phyloP scores from a whole-genome alignment of 441 rosid genomes.

The Adansonia madagascariensis region DNA sequence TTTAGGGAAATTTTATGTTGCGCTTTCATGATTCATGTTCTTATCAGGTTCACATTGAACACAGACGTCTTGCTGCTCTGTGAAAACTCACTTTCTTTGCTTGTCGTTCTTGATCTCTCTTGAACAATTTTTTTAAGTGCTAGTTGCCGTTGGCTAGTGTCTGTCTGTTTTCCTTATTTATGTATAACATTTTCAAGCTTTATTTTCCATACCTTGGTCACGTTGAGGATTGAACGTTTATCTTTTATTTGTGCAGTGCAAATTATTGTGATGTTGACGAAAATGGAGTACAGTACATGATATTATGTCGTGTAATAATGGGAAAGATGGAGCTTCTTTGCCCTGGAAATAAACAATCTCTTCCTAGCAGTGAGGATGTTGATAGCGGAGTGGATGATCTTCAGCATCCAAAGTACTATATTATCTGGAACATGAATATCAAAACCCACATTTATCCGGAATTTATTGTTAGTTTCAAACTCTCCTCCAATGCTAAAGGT shows the following conservation, averaged over 20 bases:
- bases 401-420: slow-evolving; percentile 64
- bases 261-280: slow-evolving; percentile 88
- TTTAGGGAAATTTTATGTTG: neutral
- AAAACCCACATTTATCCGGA: slow-evolving; percentile 90
- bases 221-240: slow-evolving; percentile 21
- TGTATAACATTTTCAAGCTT: neutral
- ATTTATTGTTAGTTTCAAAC: slow-evolving; percentile 91
- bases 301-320: slow-evolving; percentile 88
- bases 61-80: neutral
- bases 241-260: slow-evolving; percentile 60
- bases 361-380: slow-evolving; percentile 73
- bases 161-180: too few species aligned
- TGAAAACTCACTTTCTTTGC: neutral
- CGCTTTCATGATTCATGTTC: neutral
- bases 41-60: neutral
- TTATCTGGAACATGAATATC: slow-evolving; percentile 90
- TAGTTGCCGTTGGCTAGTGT: neutral
- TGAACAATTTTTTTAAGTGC: neutral
- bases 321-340: slow-evolving; percentile 80
- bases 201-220: slow-evolving; percentile 14
- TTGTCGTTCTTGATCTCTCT: neutral
- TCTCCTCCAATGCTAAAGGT: slow-evolving; percentile 69
- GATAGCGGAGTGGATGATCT: slow-evolving; percentile 93
- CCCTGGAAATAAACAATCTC: slow-evolving; percentile 59
- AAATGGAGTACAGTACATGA: slow-evolving; percentile 69